phyloP scores from a whole-genome alignment of 176 grass and related monocot genomes.

The Saccharum spontaneum region DNA sequence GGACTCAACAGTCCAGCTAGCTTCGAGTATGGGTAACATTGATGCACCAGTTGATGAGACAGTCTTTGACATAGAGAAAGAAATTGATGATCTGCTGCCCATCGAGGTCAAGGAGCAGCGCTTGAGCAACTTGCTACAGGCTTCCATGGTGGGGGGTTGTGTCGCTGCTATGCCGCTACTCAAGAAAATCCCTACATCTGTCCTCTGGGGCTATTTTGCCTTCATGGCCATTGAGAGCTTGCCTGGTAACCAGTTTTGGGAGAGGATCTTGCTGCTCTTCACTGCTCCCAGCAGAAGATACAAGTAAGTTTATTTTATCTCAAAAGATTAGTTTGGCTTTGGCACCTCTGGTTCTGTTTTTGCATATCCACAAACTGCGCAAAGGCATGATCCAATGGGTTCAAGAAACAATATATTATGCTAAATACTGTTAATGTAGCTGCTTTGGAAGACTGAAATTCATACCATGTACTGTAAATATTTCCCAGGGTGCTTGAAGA shows the following conservation, averaged over 20 bases:
- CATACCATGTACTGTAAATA: conserved; percentile 27
- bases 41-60: conserved; percentile 88
- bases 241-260: conserved; percentile 99
- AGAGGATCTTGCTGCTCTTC: conserved; percentile 89
- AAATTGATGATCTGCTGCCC: conserved; percentile 92
- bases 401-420: conserved; percentile 7
- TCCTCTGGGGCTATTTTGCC: conserved; percentile 98
- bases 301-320: conserved; percentile 59
- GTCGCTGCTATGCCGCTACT: conserved; percentile 91
- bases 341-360: background rate
- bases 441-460: background rate
- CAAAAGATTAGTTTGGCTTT: background rate
- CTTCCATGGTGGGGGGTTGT: conserved; percentile 70
- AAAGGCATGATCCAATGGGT: background rate
- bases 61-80: conserved; percentile 88
- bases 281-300: conserved; percentile 96
- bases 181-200: conserved; percentile 92
- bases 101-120: conserved; percentile 97
- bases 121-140: conserved; percentile 84
- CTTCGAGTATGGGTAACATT: conserved; percentile 83
- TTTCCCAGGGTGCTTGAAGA: conserved; percentile 89
- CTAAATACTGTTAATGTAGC: background rate
- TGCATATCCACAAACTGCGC: background rate
- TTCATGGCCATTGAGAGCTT: conserved; percentile 99
- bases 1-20: conserved; percentile 83